Evolutionary conservation across 768 basidiomycete species (phyloP).

Genomic region (Chalciporus sphaerocephalus): DNA sequence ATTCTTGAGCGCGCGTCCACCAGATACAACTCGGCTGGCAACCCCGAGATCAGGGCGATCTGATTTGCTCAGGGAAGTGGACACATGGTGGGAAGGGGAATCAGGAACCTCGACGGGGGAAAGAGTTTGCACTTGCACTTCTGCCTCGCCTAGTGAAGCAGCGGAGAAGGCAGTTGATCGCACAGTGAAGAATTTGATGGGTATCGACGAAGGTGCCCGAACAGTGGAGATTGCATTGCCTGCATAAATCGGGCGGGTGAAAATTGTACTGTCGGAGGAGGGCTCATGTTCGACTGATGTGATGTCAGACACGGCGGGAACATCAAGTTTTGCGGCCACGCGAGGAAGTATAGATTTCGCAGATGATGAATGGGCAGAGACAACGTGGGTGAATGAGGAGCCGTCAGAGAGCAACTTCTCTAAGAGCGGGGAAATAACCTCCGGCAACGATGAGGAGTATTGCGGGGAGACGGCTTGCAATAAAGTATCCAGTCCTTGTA

Average conservation of each 20-base stretch:
- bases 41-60: slow-evolving; percentile 89
- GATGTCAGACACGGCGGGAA: slow-evolving; percentile 88
- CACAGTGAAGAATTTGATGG: slow-evolving; percentile 92
- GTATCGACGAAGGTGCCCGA: slow-evolving; percentile 68
- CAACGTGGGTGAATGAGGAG: slow-evolving; percentile 80
- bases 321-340: slow-evolving; percentile 83
- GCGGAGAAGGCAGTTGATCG: slow-evolving; percentile 87
- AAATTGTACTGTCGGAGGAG: slow-evolving; percentile 71
- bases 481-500: slow-evolving; percentile 62
- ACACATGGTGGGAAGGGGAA: slow-evolving; percentile 53
- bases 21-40: slow-evolving; percentile 86
- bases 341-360: slow-evolving; percentile 93
- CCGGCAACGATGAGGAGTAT: slow-evolving; percentile 68
- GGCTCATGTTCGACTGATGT: slow-evolving; percentile 73
- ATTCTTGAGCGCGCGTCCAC: slow-evolving; percentile 91
- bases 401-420: slow-evolving; percentile 64
- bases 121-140: slow-evolving; percentile 57
- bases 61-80: slow-evolving; percentile 78
- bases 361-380: slow-evolving; percentile 86
- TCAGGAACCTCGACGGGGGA: slow-evolving; percentile 61
- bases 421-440: slow-evolving; percentile 77
- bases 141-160: slow-evolving; percentile 42
- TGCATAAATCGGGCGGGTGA: slow-evolving; percentile 93
- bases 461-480: slow-evolving; percentile 67
- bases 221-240: slow-evolving; percentile 96